Evolutionary conservation across 345 rosid species (phyloP), one percentile per base, ranked within the genome.

Genomic region (Arabidopsis arenosa): DNA sequence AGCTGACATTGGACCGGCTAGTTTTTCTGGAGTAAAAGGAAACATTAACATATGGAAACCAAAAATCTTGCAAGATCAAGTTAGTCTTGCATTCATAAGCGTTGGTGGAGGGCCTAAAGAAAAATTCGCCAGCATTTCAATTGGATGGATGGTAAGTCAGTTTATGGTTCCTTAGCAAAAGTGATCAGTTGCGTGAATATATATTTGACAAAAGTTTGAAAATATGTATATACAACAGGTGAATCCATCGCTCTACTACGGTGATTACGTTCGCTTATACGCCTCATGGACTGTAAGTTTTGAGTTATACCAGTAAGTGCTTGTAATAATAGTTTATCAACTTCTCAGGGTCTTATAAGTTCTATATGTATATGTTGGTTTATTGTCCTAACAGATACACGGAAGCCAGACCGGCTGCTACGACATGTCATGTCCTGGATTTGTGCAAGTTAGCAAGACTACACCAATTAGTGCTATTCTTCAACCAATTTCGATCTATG

Each of bases 201-300:
- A 28, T 2, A 28, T 2, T 28, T 63, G 53, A 63, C 35, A 21
- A 23, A 40, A 63, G 11, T n/a, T 61, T 40, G 36, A 17, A 23
- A 40, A 49, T 41, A 41, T 23, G 14, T 49, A 18, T 71, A 9
- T 9, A 51, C 37, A 33, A 62, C 43, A 73, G 76, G 76, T 73
- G 13, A 63, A 63, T 43, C 76, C 68, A 32, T 26, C 14, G 1
- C 5, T 73, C 33, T 73, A 40, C 49, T 15, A 10, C 5, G 5
- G 13, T 36, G 36, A 37, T 40, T 18, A 73, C 10, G 59, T 11
- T 28, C 70, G 30, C 10, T 73, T 73, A 52, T 73, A 36, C 13
- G 12, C 44, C n/a, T 52, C 30, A 1, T 73, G 77, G 70, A 63
- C 1, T 63, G 77, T 73, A 63, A 73, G 77, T 62, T 53, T 60